A percentile compares a stretch with the other conserved stretches of the same genome.
These are phyloP conservation scores for Huiozyma naganishii DNA, from an alignment of 805 yeast genomes.

Conservation along the genomic window DNA sequence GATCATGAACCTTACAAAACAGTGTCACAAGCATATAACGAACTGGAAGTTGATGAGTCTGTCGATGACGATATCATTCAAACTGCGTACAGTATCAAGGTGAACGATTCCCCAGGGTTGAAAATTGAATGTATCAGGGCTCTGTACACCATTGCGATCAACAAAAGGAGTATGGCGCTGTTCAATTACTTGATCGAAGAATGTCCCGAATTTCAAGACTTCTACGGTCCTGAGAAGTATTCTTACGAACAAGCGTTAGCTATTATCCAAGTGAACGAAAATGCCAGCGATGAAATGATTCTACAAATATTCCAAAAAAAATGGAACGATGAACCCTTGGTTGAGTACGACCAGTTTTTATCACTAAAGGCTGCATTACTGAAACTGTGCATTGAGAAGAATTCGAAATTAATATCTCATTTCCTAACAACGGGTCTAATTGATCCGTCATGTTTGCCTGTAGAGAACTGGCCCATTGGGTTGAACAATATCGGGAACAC, in stretches of 20 bases:
- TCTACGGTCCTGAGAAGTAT: conserved; percentile 19
- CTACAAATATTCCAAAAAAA: conserved; percentile 25
- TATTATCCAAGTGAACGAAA: conserved; percentile 37
- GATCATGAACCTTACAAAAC: conserved; percentile 35
- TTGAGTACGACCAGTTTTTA: conserved; percentile 38
- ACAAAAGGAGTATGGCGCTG: conserved; percentile 46
- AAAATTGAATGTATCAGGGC: conserved; percentile 40
- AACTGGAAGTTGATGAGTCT: conserved; percentile 38
- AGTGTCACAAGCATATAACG: conserved; percentile 41
- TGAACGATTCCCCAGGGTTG: conserved; percentile 39
- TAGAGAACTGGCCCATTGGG: conserved; percentile 79
- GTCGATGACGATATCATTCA: conserved; percentile 62
- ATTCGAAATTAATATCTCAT: conserved; percentile 44
- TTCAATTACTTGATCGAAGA: conserved; percentile 40
- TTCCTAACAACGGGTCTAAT: conserved; percentile 53
- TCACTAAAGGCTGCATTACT: conserved; percentile 48
- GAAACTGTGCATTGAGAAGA: conserved; percentile 41
- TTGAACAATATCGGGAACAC: conserved; percentile 92
- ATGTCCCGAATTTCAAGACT: conserved; percentile 21
- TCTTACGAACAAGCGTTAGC: conserved; percentile 35
- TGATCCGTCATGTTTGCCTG: conserved; percentile 48
- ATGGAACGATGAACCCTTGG: conserved; percentile 19
- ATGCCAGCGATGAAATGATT: conserved; percentile 43
- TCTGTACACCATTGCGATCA: conserved; percentile 48
- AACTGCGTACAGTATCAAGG: conserved; percentile 61